Conservation (phyloP, 176 grass and related monocot genomes). For the Oryza punctata region DNA sequence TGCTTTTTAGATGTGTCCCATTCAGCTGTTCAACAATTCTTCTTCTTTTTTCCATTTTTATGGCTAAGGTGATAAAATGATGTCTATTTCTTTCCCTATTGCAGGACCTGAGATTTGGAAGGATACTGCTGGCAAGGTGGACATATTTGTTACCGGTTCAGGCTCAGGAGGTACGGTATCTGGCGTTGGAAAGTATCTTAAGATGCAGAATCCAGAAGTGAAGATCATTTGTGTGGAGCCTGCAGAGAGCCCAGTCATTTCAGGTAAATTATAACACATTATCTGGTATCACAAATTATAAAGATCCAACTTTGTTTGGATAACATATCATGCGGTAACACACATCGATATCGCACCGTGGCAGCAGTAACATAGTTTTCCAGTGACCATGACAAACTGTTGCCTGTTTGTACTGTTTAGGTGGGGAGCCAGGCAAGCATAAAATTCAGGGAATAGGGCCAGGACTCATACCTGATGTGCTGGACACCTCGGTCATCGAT, state of each 20-base stretch:
- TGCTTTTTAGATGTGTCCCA: not conserved
- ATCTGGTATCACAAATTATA: not conserved
- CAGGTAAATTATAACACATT: constrained; percentile 38
- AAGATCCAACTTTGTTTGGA: not conserved
- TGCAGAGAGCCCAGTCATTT: constrained; percentile 67
- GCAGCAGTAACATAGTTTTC: not conserved
- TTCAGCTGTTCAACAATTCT: too few species aligned
- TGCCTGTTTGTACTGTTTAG: constrained; percentile 39
- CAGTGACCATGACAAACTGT: not conserved
- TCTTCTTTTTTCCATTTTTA: not conserved
- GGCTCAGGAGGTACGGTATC: constrained; percentile 72
- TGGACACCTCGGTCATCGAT: constrained; percentile 71
- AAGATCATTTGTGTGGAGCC: constrained; percentile 83
- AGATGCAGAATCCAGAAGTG: constrained; percentile 61
- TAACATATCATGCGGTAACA: not conserved
- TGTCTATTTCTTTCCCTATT: not conserved
- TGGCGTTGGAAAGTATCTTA: constrained; percentile 76
- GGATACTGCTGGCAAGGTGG: constrained; percentile 60
- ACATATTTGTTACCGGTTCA: constrained; percentile 54
- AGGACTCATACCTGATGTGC: constrained; percentile 60
- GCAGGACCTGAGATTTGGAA: constrained; percentile 74
- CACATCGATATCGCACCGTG: not conserved
- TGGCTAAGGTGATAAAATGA: not conserved
- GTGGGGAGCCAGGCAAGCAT: constrained; percentile 65
- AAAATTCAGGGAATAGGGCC: constrained; percentile 90